These are phyloP conservation scores for Tylopilus sp. DNA, from an alignment of 768 basidiomycete genomes.

Conservation along the genomic window DNA sequence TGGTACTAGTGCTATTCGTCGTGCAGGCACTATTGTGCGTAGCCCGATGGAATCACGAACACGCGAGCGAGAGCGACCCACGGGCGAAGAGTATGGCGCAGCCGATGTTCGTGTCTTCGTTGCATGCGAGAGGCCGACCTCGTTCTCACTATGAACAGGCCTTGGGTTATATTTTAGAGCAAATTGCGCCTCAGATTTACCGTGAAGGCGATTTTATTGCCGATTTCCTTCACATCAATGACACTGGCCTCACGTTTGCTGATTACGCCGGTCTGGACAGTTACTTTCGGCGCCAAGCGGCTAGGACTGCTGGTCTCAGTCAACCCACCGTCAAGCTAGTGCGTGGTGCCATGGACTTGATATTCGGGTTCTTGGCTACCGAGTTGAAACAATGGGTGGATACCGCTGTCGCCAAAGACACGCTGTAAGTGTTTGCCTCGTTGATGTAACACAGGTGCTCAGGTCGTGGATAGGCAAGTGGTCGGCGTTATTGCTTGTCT, in stretches of 20 bases:
- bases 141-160: conserved; percentile 45
- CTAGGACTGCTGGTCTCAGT: conserved; percentile 62
- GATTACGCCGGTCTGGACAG: conserved; percentile 93
- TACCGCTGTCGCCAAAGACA: conserved; percentile 67
- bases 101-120: conserved; percentile 55
- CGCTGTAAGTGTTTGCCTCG: conserved; percentile 46
- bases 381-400: conserved; percentile 89
- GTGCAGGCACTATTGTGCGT: conserved; percentile 84
- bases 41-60: conserved; percentile 59
- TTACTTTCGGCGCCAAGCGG: conserved; percentile 92
- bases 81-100: conserved; percentile 59
- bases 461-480: conserved; percentile 59
- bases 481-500: conserved; percentile 77
- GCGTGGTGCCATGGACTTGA: conserved; percentile 87
- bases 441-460: background rate
- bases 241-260: conserved; percentile 85
- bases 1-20: conserved; percentile 64
- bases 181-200: conserved; percentile 71
- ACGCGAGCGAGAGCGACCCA: conserved; percentile 48
- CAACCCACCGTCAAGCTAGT: conserved; percentile 74
- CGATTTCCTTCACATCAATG: conserved; percentile 90
- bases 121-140: background rate
- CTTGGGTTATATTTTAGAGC: conserved; percentile 68
- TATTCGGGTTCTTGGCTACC: conserved; percentile 87
- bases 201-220: conserved; percentile 85